Base-by-base conservation (phyloP, 495 filamentous ascomycete genomes). In the Trichocladium antarcticum region DNA sequence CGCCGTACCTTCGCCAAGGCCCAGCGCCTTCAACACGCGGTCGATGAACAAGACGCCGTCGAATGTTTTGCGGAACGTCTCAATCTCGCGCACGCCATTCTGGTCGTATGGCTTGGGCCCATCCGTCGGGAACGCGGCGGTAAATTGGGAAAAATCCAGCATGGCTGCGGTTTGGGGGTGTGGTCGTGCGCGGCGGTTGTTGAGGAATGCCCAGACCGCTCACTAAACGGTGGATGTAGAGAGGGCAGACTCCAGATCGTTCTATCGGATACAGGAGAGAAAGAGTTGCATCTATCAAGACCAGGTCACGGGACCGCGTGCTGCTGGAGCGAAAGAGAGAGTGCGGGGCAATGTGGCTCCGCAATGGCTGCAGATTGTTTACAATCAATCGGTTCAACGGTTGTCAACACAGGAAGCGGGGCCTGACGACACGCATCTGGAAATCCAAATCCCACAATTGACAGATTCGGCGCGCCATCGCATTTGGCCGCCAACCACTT, bases 41-140 rank as follows among this genome's bases (percentile, higher is more conserved):
- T 90, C 85, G 54, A 87, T 79, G 61, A 89, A 88, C 36, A 89
- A 73, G 40, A 75, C 69, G 52, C 81, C 79, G 47, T 80, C 77
- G 22, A 88, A 67, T 16, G 62, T 65, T 37, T 77, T 77, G 47
- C 84, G 81, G 52, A 77, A 77, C 20, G 69, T 63, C 47, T 79
- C 68, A 52, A 88, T 84, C 19, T 73, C 69, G 12, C 80, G 68
- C 52, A 78, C 58, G 38, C 70, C 61, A 19, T 71, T 69, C 29
- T 74, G 70, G 57, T 79, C 76, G 61, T 85, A 84, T 11, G 74
- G 74, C 51, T 78, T 78, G 12, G 78, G 76, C 21, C 74, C 71
- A 41, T 83, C 74, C 53, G 77, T 74, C 31, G 69, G 71, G 60
- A 90, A 88, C 1, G 81, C 74, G 12, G 69, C 63, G 37, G 82